Evolutionary conservation across 768 basidiomycete genomes (phyloP).

Genomic region (Lactarius vividus): DNA sequence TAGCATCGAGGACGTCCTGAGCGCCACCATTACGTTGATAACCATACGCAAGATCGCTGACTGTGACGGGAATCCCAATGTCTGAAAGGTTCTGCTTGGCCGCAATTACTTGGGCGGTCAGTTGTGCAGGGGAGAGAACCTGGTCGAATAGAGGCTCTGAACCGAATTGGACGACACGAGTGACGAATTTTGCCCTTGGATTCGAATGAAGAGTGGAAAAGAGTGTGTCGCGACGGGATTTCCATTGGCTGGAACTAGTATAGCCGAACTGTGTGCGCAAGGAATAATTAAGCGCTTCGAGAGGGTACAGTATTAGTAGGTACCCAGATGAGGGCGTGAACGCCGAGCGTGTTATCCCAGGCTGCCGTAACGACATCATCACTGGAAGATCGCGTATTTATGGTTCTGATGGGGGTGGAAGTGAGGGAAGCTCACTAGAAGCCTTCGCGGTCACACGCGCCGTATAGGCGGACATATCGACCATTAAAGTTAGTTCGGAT

Average conservation of each 20-base stretch:
- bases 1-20: slow-evolving; percentile 51
- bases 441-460: slow-evolving; percentile 38
- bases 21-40: slow-evolving; percentile 52
- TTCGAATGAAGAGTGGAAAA: slow-evolving; percentile 32
- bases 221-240: slow-evolving; percentile 30
- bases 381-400: slow-evolving; percentile 32
- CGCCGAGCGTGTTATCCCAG: slow-evolving; percentile 61
- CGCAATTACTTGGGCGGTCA: slow-evolving; percentile 48
- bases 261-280: slow-evolving; percentile 31
- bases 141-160: slow-evolving; percentile 65
- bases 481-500: slow-evolving; percentile 57
- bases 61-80: slow-evolving; percentile 60
- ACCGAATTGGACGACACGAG: slow-evolving; percentile 65
- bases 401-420: neutral
- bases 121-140: slow-evolving; percentile 46
- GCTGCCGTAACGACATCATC: slow-evolving; percentile 65
- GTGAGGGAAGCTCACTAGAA: slow-evolving; percentile 37
- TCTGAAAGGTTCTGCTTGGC: slow-evolving; percentile 48
- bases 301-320: slow-evolving; percentile 18
- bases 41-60: slow-evolving; percentile 39
- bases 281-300: neutral
- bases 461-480: slow-evolving; percentile 58
- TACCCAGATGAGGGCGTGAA: slow-evolving; percentile 74
- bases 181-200: slow-evolving; percentile 54
- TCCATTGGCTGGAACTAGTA: slow-evolving; percentile 30